Conservation (phyloP, 441 rosid genomes). For the Hypseocharis bilobata region DNA sequence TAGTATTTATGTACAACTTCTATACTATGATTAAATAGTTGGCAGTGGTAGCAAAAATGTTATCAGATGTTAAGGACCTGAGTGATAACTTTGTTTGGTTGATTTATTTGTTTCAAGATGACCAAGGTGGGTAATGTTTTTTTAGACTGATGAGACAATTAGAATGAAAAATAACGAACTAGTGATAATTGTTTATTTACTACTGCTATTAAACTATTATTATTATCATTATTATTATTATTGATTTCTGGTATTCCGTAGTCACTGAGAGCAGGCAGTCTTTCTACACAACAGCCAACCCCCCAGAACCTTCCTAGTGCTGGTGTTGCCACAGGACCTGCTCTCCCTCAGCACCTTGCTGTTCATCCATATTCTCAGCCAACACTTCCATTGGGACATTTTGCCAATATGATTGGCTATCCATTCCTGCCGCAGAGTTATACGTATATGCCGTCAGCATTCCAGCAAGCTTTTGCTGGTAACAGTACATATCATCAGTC, state of each 20-base stretch:
- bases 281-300: constrained; percentile 54
- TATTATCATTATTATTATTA: no score
- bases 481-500: constrained; percentile 79
- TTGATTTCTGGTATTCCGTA: no score
- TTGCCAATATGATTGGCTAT: constrained; percentile 77
- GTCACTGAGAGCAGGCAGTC: constrained; percentile 54
- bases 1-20: no score
- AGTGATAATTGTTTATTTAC: no score
- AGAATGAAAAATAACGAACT: no score
- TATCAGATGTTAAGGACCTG: neutral
- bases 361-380: constrained; percentile 91
- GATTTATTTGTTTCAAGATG: neutral
- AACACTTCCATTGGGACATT: constrained; percentile 69
- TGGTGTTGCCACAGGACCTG: constrained; percentile 61
- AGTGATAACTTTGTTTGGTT: neutral
- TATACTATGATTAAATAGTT: neutral
- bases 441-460: constrained; percentile 82
- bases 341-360: constrained; percentile 77
- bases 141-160: no score
- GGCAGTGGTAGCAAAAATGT: neutral
- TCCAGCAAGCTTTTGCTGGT: constrained; percentile 77
- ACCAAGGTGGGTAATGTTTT: no score
- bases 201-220: no score
- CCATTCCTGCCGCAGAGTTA: constrained; percentile 88
- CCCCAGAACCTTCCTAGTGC: constrained; percentile 53